Conservation (phyloP, 805 yeast genomes). For the Ogataea nakhonphanomensis region DNA sequence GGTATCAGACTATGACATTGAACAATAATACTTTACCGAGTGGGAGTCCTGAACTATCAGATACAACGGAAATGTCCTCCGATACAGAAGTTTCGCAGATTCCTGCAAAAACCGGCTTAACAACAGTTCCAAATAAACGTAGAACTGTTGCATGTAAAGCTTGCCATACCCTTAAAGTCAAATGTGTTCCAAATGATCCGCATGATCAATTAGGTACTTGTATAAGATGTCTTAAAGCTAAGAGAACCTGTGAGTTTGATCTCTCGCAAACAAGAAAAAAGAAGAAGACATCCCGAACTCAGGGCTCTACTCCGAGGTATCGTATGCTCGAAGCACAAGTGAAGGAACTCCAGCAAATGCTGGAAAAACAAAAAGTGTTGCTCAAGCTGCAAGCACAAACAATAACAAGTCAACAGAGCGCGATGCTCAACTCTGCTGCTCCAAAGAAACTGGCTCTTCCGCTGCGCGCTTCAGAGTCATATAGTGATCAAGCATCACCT, state of each 20-base stretch:
- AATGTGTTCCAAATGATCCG: constrained; percentile 70
- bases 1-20: neutral
- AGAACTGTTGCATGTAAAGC: constrained; percentile 60
- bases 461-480: no score
- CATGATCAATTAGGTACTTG: constrained; percentile 64
- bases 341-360: constrained; percentile 14
- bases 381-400: constrained; percentile 12
- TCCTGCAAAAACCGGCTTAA: neutral
- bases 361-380: constrained; percentile 8
- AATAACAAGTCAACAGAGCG: constrained; percentile 8
- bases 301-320: constrained; percentile 12
- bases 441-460: neutral
- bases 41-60: constrained; percentile 3
- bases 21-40: neutral
- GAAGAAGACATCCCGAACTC: constrained; percentile 23
- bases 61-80: constrained; percentile 2
- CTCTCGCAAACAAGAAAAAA: constrained; percentile 53
- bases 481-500: neutral
- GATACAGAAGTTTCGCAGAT: neutral
- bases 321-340: constrained; percentile 30
- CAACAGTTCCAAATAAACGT: constrained; percentile 23
- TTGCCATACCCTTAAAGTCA: constrained; percentile 83
- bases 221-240: constrained; percentile 64
- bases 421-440: neutral
- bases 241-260: constrained; percentile 65